These are phyloP conservation scores for Aureobasidium sp. DNA, from an alignment of 2,329 filamentous ascomycete genomes.

Conservation along the genomic window DNA sequence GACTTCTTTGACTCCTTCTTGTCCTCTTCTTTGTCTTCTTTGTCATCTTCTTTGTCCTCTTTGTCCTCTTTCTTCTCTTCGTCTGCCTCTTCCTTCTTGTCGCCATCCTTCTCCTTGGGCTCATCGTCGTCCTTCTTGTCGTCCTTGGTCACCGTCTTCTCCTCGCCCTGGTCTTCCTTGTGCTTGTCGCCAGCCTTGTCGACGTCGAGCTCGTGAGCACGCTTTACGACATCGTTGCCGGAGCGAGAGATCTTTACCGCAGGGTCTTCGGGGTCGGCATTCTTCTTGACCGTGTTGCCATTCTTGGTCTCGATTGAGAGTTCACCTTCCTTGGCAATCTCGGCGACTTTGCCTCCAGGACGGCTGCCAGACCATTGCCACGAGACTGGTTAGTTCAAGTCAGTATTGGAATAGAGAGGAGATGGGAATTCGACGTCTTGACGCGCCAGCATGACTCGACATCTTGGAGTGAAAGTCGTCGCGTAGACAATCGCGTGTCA, in stretches of 20 bases:
- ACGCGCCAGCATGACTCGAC: constrained; percentile 2
- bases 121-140: constrained; percentile 18
- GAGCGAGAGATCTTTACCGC: constrained; percentile 51
- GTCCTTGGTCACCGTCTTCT: constrained; percentile 17
- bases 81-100: constrained; percentile 16
- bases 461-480: constrained; percentile 14
- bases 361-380: constrained; percentile 53
- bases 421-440: background rate
- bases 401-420: constrained; percentile 9
- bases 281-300: constrained; percentile 58
- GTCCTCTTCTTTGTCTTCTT: constrained; percentile 21
- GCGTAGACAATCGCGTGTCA: background rate
- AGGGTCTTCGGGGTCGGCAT: constrained; percentile 51
- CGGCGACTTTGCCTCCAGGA: constrained; percentile 50
- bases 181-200: constrained; percentile 40
- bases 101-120: constrained; percentile 17
- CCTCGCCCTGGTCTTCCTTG: constrained; percentile 26
- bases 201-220: constrained; percentile 51
- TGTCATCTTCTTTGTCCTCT: no score
- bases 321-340: constrained; percentile 50
- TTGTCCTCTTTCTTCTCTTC: constrained; percentile 20
- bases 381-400: constrained; percentile 41
- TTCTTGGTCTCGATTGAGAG: constrained; percentile 52
- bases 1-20: constrained; percentile 22
- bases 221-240: constrained; percentile 59